Evolutionary conservation across 2,329 filamentous ascomycete species (phyloP).

Genomic region (Esteya vermicola): DNA sequence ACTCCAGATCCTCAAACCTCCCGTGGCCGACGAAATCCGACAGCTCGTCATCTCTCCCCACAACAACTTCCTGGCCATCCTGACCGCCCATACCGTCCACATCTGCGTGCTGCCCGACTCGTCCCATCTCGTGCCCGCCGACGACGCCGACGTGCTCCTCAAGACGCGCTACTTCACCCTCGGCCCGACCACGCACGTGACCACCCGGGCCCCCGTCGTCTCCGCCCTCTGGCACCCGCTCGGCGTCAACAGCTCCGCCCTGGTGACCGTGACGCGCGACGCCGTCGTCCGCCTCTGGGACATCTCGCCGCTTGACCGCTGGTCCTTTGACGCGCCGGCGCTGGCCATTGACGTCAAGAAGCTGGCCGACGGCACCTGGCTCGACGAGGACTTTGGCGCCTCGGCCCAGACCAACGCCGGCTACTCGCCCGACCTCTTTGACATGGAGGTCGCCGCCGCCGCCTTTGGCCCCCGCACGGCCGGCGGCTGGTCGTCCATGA

Average conservation of each 20-base stretch:
- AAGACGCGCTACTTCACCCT: constrained; percentile 79
- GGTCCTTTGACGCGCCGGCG: constrained; percentile 73
- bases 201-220: constrained; percentile 66
- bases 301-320: constrained; percentile 66
- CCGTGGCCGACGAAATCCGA: constrained; percentile 67
- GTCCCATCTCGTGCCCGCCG: constrained; percentile 56
- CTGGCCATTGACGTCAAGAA: constrained; percentile 81
- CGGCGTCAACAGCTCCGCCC: constrained; percentile 62
- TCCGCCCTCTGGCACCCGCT: constrained; percentile 88
- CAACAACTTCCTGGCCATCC: constrained; percentile 66
- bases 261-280: constrained; percentile 81
- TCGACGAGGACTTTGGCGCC: constrained; percentile 72
- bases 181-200: constrained; percentile 84
- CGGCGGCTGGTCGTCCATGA: constrained; percentile 92
- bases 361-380: constrained; percentile 67
- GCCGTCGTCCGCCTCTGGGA: constrained; percentile 87
- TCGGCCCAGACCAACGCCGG: constrained; percentile 63
- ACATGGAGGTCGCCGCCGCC: constrained; percentile 87
- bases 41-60: constrained; percentile 77
- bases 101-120: constrained; percentile 74
- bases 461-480: constrained; percentile 55
- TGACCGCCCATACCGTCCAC: constrained; percentile 78
- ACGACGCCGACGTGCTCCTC: constrained; percentile 48
- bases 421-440: constrained; percentile 78
- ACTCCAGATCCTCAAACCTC: constrained; percentile 55